Evolutionary conservation across 2,329 filamentous ascomycete genomes (phyloP), one percentile per base, ranked within the genome.

Genomic region (Rhinocladiella similis): DNA sequence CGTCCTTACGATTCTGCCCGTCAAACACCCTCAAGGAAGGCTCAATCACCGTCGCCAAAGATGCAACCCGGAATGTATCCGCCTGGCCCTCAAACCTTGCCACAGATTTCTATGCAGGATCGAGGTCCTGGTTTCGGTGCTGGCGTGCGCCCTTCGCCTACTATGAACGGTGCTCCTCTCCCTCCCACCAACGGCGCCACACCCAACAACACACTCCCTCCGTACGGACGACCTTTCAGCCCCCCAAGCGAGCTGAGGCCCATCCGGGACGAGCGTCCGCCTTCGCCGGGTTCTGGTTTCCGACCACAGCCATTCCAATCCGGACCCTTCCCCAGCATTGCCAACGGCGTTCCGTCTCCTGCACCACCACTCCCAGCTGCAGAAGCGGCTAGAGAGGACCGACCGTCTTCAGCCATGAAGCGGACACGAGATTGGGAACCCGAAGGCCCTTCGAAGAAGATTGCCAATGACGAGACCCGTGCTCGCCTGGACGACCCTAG

Each of bases 371-470:
- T 86, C 62, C 81, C 87, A 27, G 83, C 84, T 58, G 84, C 85
- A 48, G 84, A 56, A 84, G 87, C 45, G 86, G 87, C 46, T 88
- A 83, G 87, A 47, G 73, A 81, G 59, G 88, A 96, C 54, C 83
- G 91, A n/a, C 90, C 91, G 16, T 75, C 87, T 1, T 95, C 91
- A 36, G 88, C 79, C 1, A 80, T 90, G 55, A 99, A 99, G 80
- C 85, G 94, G 56, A 82, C 86, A 71, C 87, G 92, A 47, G 94
- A 97, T 68, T 97, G 94, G 92, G 94, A 97, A 64, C 88, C 93
- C 35, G 91, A 85, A 3, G 80, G 71, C 12, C 73, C 75, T 5
- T 66, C 81, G 43, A 96, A 97, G 78, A 97, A 97, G 77, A 85
- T 89, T 59, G 87, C 90, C 9, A 96, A 86, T 38, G 93, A 97